These are phyloP conservation scores for Claviceps purpurea DNA, from an alignment of 2,329 filamentous ascomycete genomes.

Conservation along the genomic window DNA sequence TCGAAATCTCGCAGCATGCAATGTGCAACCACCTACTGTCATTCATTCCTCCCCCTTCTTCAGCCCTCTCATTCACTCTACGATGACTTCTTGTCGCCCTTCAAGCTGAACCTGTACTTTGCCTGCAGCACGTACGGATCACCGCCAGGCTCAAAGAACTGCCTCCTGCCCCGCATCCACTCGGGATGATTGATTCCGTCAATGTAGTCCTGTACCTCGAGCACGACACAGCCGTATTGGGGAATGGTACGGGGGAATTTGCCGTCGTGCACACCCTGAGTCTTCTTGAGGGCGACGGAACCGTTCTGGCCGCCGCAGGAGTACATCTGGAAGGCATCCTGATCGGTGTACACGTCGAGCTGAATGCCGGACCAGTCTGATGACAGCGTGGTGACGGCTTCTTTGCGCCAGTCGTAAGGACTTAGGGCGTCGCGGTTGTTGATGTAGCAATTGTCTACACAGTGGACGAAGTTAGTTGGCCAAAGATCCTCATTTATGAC, in stretches of 20 bases:
- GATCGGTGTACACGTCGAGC: slow-evolving; percentile 69
- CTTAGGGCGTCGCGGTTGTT: slow-evolving; percentile 47
- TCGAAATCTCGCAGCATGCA: neutral
- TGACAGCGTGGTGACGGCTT: slow-evolving; percentile 52
- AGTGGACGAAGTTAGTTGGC: neutral
- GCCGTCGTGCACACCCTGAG: slow-evolving; percentile 45
- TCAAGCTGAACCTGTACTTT: slow-evolving; percentile 45
- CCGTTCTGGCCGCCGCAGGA: slow-evolving; percentile 69
- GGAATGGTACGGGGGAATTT: slow-evolving; percentile 49
- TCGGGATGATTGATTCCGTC: slow-evolving; percentile 85
- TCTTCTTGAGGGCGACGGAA: slow-evolving; percentile 52
- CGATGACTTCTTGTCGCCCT: slow-evolving; percentile 2
- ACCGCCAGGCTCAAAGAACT: slow-evolving; percentile 45
- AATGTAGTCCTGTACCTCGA: slow-evolving; percentile 90
- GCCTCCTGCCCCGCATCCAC: slow-evolving; percentile 55
- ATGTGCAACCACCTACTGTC: neutral
- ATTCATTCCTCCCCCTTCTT: neutral
- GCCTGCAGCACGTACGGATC: slow-evolving; percentile 50
- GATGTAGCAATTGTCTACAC: slow-evolving; percentile 51
- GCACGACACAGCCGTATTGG: slow-evolving; percentile 73
- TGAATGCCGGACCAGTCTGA: slow-evolving; percentile 71
- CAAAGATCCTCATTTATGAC: too few species aligned
- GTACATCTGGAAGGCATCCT: slow-evolving; percentile 82
- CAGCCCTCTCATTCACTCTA: neutral
- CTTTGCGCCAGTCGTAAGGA: slow-evolving; percentile 49